These are phyloP conservation scores for Neoascochyta sp. DNA, from an alignment of 2,329 filamentous ascomycete genomes.

Conservation along the genomic window DNA sequence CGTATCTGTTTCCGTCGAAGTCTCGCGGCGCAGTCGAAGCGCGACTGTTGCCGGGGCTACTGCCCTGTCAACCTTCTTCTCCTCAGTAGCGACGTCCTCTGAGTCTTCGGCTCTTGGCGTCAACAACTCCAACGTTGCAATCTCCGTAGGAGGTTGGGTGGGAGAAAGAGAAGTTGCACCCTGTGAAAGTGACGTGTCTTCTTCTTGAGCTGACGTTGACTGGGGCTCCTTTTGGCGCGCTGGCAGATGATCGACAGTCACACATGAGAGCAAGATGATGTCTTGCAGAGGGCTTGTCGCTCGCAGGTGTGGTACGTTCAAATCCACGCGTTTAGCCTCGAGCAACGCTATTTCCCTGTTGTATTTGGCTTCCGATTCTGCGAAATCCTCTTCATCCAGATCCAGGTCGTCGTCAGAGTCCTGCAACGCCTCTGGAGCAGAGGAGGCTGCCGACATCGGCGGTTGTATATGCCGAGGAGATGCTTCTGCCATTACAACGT, in stretches of 20 bases:
- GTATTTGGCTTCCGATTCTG: constrained; percentile 46
- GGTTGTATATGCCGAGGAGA: constrained; percentile 27
- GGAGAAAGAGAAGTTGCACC: constrained; percentile 11
- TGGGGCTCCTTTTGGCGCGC: constrained; percentile 12
- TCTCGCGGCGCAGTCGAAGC: constrained; percentile 27
- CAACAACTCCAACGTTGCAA: constrained; percentile 22
- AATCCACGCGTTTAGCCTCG: constrained; percentile 43
- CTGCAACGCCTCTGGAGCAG: constrained; percentile 30
- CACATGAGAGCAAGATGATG: constrained; percentile 40
- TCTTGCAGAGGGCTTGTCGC: constrained; percentile 44
- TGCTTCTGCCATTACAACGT: constrained; percentile 34
- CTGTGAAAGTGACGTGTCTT: constrained; percentile 13
- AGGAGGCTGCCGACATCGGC: constrained; percentile 28
- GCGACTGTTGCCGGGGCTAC: constrained; percentile 33
- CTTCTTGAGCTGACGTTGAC: constrained; percentile 13
- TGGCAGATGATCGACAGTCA: constrained; percentile 35
- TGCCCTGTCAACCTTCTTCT: constrained; percentile 19
- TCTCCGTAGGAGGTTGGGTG: constrained; percentile 13
- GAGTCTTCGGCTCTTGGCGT: constrained; percentile 37
- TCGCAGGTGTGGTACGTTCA: constrained; percentile 42
- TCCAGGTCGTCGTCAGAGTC: constrained; percentile 49
- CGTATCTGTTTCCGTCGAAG: constrained; percentile 32
- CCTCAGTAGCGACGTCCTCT: constrained; percentile 30
- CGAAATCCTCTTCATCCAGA: constrained; percentile 45
- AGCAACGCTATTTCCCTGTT: constrained; percentile 45